phyloP scores from a whole-genome alignment of 345 rosid species.

The Salix arbutifolia region DNA sequence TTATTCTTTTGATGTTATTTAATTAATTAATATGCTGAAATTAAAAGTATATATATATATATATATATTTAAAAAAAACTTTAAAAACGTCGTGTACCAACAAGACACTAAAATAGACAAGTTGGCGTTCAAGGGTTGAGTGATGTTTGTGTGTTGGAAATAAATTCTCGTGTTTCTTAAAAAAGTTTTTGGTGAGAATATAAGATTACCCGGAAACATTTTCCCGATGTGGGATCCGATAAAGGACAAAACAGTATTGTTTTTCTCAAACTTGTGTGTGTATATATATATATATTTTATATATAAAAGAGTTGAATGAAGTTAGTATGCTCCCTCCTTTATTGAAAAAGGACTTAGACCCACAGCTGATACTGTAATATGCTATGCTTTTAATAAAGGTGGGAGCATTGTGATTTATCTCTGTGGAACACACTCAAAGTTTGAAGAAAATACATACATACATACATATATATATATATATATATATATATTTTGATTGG shows the following conservation, averaged over 20 bases:
- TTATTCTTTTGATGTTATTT: no score
- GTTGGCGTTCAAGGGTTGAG: neutral
- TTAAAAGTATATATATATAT: no score
- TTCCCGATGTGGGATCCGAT: neutral
- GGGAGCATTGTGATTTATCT: neutral
- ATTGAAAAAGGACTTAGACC: neutral
- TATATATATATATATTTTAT: neutral
- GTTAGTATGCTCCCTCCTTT: no score
- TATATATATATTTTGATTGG: neutral
- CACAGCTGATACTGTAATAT: neutral
- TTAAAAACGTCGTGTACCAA: no score
- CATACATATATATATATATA: no score
- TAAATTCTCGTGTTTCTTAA: neutral
- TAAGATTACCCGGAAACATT: neutral
- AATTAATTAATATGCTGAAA: no score
- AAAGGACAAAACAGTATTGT: neutral
- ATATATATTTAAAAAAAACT: no score
- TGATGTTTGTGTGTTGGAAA: neutral
- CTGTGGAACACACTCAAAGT: neutral
- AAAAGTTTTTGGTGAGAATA: neutral
- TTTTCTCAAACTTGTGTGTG: neutral
- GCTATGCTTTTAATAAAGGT: neutral
- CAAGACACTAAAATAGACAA: neutral
- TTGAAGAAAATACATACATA: neutral
- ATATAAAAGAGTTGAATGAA: neutral